Conservation (phyloP, 495 filamentous ascomycete species). For the Penicillium flavigenum region DNA sequence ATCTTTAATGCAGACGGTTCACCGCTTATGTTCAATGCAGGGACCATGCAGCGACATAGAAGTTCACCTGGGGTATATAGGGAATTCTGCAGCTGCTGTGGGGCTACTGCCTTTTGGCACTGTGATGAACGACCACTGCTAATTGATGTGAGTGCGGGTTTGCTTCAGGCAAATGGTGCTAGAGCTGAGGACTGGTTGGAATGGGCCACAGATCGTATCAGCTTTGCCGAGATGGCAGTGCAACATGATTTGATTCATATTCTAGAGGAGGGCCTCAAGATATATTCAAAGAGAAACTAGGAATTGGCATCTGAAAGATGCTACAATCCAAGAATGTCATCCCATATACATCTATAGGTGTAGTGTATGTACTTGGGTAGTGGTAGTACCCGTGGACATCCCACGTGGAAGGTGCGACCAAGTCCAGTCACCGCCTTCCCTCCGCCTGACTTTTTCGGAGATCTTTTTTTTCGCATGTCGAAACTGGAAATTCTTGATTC, state of each 20-base stretch:
- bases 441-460: constrained; percentile 1
- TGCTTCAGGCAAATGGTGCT: constrained; percentile 54
- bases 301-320: background rate
- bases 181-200: constrained; percentile 59
- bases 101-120: constrained; percentile 68
- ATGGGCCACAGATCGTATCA: constrained; percentile 59
- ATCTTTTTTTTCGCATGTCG: constrained; percentile 6
- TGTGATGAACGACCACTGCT: constrained; percentile 53
- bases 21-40: constrained; percentile 44
- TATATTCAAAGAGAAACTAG: background rate
- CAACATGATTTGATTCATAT: constrained; percentile 41
- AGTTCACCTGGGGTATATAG: constrained; percentile 55
- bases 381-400: too few species aligned
- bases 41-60: constrained; percentile 52
- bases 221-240: constrained; percentile 59
- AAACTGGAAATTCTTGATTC: background rate
- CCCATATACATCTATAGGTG: too few species aligned
- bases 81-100: constrained; percentile 65
- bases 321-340: background rate
- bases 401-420: background rate
- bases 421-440: constrained; percentile 11
- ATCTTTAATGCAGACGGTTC: constrained; percentile 46
- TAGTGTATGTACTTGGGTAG: too few species aligned
- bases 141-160: constrained; percentile 65
- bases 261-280: constrained; percentile 24